Evolutionary conservation across 129 eudicot genomes (phyloP), one percentile per base, ranked within the genome.

Genomic region (Flaveria brownii): DNA sequence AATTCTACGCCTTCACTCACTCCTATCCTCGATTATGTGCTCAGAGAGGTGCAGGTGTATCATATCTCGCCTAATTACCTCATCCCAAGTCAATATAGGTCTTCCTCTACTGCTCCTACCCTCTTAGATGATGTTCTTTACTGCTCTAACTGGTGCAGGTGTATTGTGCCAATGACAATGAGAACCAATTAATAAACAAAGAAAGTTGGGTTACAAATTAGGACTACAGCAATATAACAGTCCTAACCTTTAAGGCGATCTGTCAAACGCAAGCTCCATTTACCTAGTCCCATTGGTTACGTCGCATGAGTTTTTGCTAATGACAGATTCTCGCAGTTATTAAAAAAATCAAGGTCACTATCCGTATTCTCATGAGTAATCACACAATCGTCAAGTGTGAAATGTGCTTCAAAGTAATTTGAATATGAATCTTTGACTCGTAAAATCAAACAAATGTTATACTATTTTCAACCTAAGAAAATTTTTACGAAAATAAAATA

Each of bases 401-500:
- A 15, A 30, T 36, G 11, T 33, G 69, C 10, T 63, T 6, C 46
- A 22, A 51, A 51, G 64, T 14, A 43, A 70, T 42, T 7, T 56
- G 2, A 11, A 9, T 7, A 55, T 17, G 6, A 5, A 72, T 30
- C 52, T 36, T 55, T 55, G 67, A 41, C 43, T 33, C 0, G 3
- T 43, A 22, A 2, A 36, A 25, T 59, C 72, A n/a, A 57, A 61
- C 42, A 41, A 63, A 74, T 60, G 28, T 39, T 43, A 33, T 25
- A 52, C 45, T 43, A 28, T 69, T 60, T 72, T 30, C 75, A 16
- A 5, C 50, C 71, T 12, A 2, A 54, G 16, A n/a, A 47, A 36
- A 41, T n/a, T 28, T 49, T 70, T 76, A 62, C 5, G 61, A 22
- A 54, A 64, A 68, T n/a, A 57, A 60, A 46, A 57, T n/a, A 28